phyloP scores from a whole-genome alignment of 768 basidiomycete genomes.

The Leucosporidium creatinivorum region DNA sequence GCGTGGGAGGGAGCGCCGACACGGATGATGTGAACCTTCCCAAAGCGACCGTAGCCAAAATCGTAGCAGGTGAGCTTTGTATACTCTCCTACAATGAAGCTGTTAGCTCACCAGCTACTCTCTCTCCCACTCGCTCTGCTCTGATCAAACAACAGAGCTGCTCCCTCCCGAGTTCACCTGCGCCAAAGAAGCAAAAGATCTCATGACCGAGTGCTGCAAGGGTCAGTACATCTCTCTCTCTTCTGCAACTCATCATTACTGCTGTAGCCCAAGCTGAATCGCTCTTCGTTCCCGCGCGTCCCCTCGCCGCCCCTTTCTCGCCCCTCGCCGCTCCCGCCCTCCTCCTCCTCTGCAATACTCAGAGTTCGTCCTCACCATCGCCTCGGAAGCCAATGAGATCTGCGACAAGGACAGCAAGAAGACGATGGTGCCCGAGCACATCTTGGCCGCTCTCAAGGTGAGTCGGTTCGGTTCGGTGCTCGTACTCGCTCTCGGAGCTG shows the following conservation, averaged over 20 bases:
- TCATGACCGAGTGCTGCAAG: conserved; percentile 98
- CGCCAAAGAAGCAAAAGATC: conserved; percentile 91
- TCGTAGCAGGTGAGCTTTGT: no score
- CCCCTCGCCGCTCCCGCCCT: not conserved
- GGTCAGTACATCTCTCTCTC: conserved; percentile 57
- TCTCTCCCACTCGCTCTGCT: conserved; percentile 1
- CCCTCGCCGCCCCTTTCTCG: not conserved
- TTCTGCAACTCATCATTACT: not conserved
- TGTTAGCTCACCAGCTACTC: no score
- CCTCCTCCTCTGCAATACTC: conserved; percentile 11
- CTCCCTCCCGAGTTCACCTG: conserved; percentile 80
- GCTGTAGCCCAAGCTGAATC: not conserved
- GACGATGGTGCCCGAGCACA: conserved; percentile 97
- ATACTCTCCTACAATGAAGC: no score
- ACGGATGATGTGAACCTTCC: no score
- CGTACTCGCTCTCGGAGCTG: no score
- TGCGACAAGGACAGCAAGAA: conserved; percentile 98
- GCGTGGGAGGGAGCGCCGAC: conserved; percentile 1
- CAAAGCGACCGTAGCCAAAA: no score
- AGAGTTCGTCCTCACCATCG: conserved; percentile 98
- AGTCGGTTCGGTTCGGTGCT: conserved; percentile 59
- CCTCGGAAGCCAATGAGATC: conserved; percentile 94
- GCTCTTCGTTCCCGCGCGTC: not conserved
- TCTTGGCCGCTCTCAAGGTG: conserved; percentile 82
- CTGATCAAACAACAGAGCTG: conserved; percentile 58